phyloP scores from a whole-genome alignment of 768 basidiomycete genomes.

The Phlebiopsis gigantea region DNA sequence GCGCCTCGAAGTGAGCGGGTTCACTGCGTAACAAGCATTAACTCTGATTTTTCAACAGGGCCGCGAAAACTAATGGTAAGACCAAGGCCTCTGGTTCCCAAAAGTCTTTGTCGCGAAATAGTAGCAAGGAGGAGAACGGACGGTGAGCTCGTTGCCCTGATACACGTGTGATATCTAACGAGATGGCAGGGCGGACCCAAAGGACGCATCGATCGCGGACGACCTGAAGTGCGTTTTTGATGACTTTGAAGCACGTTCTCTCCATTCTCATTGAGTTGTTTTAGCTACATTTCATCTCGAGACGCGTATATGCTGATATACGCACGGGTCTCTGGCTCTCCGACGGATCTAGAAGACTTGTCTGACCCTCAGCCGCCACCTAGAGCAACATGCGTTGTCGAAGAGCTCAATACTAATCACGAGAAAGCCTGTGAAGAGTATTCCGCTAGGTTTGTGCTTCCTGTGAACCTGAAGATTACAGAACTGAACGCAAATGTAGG shows the following conservation, averaged over 20 bases:
- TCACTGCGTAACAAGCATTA: neutral
- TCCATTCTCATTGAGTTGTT: neutral
- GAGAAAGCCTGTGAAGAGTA: conserved; percentile 32
- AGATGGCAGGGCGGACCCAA: neutral
- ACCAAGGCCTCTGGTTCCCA: conserved; percentile 2
- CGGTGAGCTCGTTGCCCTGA: conserved; percentile 13
- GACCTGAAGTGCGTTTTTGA: neutral
- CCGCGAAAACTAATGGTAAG: conserved; percentile 6
- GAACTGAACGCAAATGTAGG: conserved; percentile 27
- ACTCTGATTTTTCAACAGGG: neutral
- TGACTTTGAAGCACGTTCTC: neutral
- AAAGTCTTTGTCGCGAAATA: neutral
- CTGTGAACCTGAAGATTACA: neutral
- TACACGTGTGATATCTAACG: neutral
- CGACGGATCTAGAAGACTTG: neutral
- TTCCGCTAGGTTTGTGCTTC: conserved; percentile 9
- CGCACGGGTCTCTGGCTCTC: conserved; percentile 37
- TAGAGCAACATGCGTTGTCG: conserved; percentile 49
- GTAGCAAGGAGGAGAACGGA: conserved; percentile 21
- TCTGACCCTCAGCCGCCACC: conserved; percentile 43
- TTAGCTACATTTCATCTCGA: conserved; percentile 55
- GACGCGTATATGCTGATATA: conserved; percentile 98
- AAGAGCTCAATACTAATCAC: conserved; percentile 49
- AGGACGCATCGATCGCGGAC: neutral
- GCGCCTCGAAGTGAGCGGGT: conserved; percentile 8